phyloP scores from a whole-genome alignment of 2,329 filamentous ascomycete species.

The Verticillium longisporum region DNA sequence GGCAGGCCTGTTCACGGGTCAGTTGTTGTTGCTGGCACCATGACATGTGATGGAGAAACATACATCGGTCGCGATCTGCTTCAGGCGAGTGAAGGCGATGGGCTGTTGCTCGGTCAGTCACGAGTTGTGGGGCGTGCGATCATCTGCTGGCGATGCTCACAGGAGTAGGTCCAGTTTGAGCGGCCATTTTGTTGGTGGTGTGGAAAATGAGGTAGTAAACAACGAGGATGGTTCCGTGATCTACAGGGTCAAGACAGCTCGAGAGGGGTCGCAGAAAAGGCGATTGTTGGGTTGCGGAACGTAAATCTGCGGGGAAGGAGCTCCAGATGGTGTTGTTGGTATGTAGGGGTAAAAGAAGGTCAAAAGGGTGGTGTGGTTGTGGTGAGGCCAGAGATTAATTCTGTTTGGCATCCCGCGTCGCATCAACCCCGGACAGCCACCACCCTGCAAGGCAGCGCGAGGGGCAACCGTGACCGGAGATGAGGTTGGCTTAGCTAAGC shows the following conservation, averaged over 20 bases:
- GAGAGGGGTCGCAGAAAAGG: background rate
- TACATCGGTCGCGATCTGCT: slow-evolving; percentile 82
- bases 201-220: background rate
- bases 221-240: background rate
- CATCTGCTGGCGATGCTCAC: background rate
- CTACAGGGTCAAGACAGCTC: background rate
- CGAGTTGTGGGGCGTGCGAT: background rate
- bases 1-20: slow-evolving; percentile 60
- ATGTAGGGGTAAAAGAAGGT: background rate
- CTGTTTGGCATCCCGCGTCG: slow-evolving; percentile 1
- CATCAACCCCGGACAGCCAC: background rate
- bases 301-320: background rate
- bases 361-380: background rate
- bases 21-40: background rate
- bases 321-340: background rate
- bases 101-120: slow-evolving; percentile 46
- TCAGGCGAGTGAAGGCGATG: slow-evolving; percentile 67
- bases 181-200: slow-evolving; percentile 1
- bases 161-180: background rate
- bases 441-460: background rate
- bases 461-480: slow-evolving; percentile 3
- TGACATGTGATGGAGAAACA: slow-evolving; percentile 21
- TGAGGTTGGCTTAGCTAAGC: background rate
- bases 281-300: background rate
- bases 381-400: background rate